Conservation (phyloP, 257 asterid species). For the Fraxinus quadrangulata region DNA sequence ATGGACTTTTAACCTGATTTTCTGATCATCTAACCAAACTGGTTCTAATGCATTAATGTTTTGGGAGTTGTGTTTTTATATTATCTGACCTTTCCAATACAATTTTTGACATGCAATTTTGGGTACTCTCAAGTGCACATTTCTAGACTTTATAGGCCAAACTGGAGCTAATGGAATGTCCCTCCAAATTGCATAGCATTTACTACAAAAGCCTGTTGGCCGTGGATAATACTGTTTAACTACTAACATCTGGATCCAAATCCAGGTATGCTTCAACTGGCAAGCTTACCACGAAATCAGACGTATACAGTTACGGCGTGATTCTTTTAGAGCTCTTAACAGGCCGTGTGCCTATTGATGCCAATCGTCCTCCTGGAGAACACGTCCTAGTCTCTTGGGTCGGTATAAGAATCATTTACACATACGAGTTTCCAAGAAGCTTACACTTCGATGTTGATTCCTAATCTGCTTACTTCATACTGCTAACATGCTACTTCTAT, state of each 20-base stretch:
- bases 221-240: neutral
- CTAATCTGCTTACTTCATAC: neutral
- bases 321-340: conserved; percentile 77
- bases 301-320: conserved; percentile 79
- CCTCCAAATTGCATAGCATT: neutral
- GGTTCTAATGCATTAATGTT: neutral
- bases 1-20: neutral
- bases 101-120: neutral
- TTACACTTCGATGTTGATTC: neutral
- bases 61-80: neutral
- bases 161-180: neutral
- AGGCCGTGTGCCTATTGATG: conserved; percentile 71
- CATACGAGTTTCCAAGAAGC: neutral
- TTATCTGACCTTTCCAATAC: neutral
- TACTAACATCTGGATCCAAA: neutral
- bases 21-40: neutral
- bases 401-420: conserved; percentile 6
- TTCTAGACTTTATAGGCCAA: neutral
- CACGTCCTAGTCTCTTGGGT: conserved; percentile 84
- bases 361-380: conserved; percentile 67
- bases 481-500: neutral
- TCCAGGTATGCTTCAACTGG: conserved; percentile 83
- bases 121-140: neutral
- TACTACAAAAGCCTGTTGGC: neutral
- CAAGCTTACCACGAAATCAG: conserved; percentile 81